Conservation (phyloP, 371 early-diverging fungal species). For the Mortierella polycephala region DNA sequence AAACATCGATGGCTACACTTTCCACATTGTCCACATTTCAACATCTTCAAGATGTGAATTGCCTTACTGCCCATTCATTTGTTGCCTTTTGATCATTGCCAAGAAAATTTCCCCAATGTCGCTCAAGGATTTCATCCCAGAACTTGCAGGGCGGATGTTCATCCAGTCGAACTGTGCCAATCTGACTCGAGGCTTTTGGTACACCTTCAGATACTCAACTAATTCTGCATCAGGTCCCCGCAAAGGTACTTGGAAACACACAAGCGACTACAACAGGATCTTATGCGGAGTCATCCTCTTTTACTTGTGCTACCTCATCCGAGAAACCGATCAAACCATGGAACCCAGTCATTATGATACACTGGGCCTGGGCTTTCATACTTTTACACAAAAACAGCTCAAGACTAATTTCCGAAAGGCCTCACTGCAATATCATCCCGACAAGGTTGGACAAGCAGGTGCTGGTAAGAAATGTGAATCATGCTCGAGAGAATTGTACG, state of each 20-base stretch:
- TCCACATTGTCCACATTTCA: too few relatives aligned
- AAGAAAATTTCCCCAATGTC: neutral
- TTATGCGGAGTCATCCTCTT: constrained; percentile 54
- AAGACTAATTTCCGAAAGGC: constrained; percentile 64
- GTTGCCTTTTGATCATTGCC: neutral
- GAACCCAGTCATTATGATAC: constrained; percentile 56
- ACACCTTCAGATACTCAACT: neutral
- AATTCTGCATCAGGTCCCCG: neutral
- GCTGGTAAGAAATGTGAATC: constrained; percentile 19
- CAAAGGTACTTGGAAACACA: constrained; percentile 14
- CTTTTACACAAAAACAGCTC: constrained; percentile 59
- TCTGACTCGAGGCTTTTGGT: constrained; percentile 1
- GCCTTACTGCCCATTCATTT: neutral
- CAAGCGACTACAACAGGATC: constrained; percentile 45
- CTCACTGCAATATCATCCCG: constrained; percentile 73
- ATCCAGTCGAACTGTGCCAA: constrained; percentile 2
- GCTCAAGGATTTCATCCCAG: neutral
- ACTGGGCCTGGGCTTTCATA: constrained; percentile 38
- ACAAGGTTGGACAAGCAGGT: constrained; percentile 56
- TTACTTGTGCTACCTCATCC: constrained; percentile 59
- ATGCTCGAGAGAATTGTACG: too few relatives aligned
- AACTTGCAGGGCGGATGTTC: constrained; percentile 6
- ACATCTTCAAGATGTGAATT: too few relatives aligned
- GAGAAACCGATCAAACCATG: constrained; percentile 49
- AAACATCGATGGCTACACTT: too few relatives aligned